These are phyloP conservation scores for Thielaviopsis musarum DNA, from an alignment of 2,329 filamentous ascomycete species.

Conservation along the genomic window DNA sequence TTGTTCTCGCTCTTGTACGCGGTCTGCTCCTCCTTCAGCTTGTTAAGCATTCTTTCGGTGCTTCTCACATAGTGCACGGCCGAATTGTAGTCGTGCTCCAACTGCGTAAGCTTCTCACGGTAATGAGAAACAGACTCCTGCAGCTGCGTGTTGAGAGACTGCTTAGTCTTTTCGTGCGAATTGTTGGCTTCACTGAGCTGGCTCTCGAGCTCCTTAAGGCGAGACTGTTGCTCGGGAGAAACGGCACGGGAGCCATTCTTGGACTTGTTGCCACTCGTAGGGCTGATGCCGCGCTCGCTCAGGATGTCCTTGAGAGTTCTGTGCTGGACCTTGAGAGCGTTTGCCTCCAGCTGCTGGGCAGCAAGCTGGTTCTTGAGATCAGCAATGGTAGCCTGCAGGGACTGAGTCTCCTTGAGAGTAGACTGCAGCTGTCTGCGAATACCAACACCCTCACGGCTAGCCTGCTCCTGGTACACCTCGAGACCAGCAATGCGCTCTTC, in stretches of 20 bases:
- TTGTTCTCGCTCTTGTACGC: slow-evolving; percentile 79
- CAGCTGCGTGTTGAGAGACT: slow-evolving; percentile 58
- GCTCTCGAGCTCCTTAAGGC: slow-evolving; percentile 71
- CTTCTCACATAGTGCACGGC: slow-evolving; percentile 97
- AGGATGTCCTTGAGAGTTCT: slow-evolving; percentile 86
- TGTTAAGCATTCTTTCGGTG: slow-evolving; percentile 97
- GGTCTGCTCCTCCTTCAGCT: slow-evolving; percentile 93
- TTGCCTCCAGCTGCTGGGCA: slow-evolving; percentile 81
- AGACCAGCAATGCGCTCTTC: slow-evolving; percentile 94
- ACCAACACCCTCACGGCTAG: slow-evolving; percentile 77
- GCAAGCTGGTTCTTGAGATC: slow-evolving; percentile 72
- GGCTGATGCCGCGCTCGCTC: slow-evolving; percentile 71
- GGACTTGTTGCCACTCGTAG: slow-evolving; percentile 52
- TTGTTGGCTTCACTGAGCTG: slow-evolving; percentile 63
- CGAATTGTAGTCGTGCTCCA: slow-evolving; percentile 95
- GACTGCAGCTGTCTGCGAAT: slow-evolving; percentile 82
- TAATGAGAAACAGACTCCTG: slow-evolving; percentile 81
- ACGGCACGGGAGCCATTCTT: slow-evolving; percentile 48
- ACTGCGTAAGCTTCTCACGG: slow-evolving; percentile 79
- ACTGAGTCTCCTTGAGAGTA: slow-evolving; percentile 66
- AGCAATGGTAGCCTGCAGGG: slow-evolving; percentile 61
- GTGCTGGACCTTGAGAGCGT: slow-evolving; percentile 81
- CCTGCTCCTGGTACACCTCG: slow-evolving; percentile 93
- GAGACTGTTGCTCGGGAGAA: slow-evolving; percentile 63
- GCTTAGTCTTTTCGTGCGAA: slow-evolving; percentile 72